phyloP scores from a whole-genome alignment of 352 stramenopile species.

The Vaucheria bursata region DNA sequence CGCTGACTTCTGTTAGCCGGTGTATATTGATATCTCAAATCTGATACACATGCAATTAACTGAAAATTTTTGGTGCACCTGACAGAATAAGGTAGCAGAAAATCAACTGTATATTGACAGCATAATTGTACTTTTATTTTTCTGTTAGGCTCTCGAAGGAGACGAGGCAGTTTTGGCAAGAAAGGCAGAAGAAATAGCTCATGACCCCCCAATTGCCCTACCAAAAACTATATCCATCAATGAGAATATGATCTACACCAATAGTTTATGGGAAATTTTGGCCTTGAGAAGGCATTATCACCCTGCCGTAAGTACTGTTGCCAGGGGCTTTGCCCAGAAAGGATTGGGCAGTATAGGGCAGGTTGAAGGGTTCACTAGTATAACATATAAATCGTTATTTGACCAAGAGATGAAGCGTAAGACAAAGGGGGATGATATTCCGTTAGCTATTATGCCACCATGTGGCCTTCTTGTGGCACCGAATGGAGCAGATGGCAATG shows the following conservation, averaged over 20 bases:
- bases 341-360: background rate
- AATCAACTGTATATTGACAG: too few relatives aligned
- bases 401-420: slow-evolving; percentile 8
- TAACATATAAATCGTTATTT: slow-evolving; percentile 1
- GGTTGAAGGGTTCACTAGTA: background rate
- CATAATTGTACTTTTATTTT: too few relatives aligned
- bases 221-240: background rate
- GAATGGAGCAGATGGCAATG: background rate
- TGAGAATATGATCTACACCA: background rate
- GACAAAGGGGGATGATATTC: background rate
- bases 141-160: background rate
- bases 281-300: slow-evolving; percentile 89
- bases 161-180: background rate
- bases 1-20: too few relatives aligned
- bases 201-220: background rate
- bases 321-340: slow-evolving; percentile 30
- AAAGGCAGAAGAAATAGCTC: background rate
- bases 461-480: background rate
- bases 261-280: slow-evolving; percentile 85
- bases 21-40: too few relatives aligned
- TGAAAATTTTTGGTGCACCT: too few relatives aligned
- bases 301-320: slow-evolving; percentile 75
- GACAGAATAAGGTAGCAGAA: too few relatives aligned
- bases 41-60: too few relatives aligned
- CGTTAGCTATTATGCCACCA: background rate